Evolutionary conservation across 768 basidiomycete species (phyloP).

Genomic region (Coprinellus micaceus): DNA sequence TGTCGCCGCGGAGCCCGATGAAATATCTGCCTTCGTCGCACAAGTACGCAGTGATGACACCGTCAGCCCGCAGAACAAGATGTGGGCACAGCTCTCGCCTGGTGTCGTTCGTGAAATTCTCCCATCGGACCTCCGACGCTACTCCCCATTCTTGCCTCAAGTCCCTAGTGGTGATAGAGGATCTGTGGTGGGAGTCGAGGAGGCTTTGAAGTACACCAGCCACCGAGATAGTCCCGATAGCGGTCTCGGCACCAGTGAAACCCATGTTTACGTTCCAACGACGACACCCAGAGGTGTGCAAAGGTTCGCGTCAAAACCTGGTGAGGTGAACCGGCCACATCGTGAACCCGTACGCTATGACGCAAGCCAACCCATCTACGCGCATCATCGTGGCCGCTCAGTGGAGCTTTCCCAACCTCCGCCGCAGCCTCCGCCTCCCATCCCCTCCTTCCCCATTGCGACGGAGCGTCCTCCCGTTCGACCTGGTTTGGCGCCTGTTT

Average conservation of each 20-base stretch:
- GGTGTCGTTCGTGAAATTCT: conserved; percentile 43
- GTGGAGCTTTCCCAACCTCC: neutral
- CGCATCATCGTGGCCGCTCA: conserved; percentile 2
- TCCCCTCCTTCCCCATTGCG: conserved; percentile 2
- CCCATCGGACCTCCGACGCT: conserved; percentile 38
- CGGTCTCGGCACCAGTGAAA: conserved; percentile 47
- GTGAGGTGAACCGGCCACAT: conserved; percentile 14
- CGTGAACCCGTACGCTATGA: conserved; percentile 37
- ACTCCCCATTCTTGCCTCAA: conserved; percentile 41
- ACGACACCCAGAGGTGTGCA: conserved; percentile 7
- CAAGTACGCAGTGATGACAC: conserved; percentile 33
- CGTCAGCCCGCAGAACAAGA: conserved; percentile 40
- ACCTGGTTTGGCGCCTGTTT: conserved; percentile 9
- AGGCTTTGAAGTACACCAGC: conserved; percentile 52
- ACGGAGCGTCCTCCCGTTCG: conserved; percentile 2
- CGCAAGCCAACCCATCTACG: conserved; percentile 24
- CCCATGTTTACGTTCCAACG: conserved; percentile 20
- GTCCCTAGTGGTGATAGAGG: neutral
- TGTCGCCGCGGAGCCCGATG: conserved; percentile 25
- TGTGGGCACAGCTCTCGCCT: conserved; percentile 50
- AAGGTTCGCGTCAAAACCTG: conserved; percentile 3
- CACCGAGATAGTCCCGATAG: conserved; percentile 34
- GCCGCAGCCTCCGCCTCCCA: no score
- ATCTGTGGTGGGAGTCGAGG: conserved; percentile 58
- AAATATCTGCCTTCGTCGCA: conserved; percentile 25